A percentile compares a stretch with the other conserved stretches of the same genome.
These are phyloP conservation scores for Tricholoma hemisulphureum DNA, from an alignment of 768 basidiomycete species.

Conservation along the genomic window DNA sequence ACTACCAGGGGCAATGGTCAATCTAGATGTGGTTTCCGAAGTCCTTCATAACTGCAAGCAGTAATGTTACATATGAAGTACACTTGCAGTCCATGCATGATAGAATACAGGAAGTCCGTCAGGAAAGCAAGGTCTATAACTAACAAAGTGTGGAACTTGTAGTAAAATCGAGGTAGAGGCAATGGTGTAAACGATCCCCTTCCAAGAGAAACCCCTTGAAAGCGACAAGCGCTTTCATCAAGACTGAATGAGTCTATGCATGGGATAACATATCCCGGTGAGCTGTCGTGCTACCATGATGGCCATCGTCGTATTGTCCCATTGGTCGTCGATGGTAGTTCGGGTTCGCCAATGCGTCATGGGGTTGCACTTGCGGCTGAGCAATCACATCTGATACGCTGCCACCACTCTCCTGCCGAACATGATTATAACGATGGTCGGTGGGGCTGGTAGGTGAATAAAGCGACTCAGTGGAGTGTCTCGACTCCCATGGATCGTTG, in stretches of 20 bases:
- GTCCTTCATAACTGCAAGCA: no score
- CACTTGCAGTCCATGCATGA: not conserved
- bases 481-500: constrained; percentile 68
- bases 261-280: not conserved
- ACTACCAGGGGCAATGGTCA: no score
- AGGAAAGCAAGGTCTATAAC: not conserved
- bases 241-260: not conserved
- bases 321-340: constrained; percentile 30
- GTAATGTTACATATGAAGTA: not conserved
- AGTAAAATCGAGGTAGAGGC: not conserved
- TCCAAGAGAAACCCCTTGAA: not conserved
- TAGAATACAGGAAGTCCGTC: not conserved
- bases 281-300: not conserved
- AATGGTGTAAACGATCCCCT: not conserved
- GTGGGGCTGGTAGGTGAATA: constrained; percentile 19
- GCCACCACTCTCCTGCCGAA: constrained; percentile 51
- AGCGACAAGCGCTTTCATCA: not conserved
- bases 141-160: not conserved
- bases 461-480: constrained; percentile 45
- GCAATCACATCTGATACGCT: constrained; percentile 57
- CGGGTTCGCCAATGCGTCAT: constrained; percentile 37
- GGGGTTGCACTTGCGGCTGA: constrained; percentile 46
- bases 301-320: constrained; percentile 10
- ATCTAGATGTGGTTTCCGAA: no score
- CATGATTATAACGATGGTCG: constrained; percentile 43